Conservation (phyloP, 495 filamentous ascomycete species). For the Astrocystis sublimbata region DNA sequence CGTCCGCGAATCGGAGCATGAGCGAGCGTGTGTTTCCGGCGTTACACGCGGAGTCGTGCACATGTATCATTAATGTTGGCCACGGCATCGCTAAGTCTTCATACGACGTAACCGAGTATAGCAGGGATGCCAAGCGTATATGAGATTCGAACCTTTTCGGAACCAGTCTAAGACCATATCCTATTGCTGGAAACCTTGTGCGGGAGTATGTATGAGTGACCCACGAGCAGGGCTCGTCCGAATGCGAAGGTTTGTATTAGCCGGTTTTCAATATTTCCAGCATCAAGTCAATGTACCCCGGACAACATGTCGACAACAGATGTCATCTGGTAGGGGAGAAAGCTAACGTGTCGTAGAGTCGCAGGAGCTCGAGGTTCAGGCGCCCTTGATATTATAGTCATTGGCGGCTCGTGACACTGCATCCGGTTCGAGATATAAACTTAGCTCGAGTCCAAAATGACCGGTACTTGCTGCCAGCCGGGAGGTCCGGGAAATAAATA, state of each 20-base stretch:
- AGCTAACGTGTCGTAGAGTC: not conserved
- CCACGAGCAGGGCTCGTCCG: no score
- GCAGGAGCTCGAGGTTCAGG: not conserved
- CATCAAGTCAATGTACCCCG: no score
- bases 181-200: not conserved
- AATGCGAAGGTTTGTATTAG: not conserved
- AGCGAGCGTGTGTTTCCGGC: conserved; percentile 16
- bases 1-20: not conserved
- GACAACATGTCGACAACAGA: not conserved
- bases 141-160: not conserved
- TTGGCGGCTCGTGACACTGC: conserved; percentile 7
- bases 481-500: not conserved
- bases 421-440: conserved; percentile 1
- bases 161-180: not conserved
- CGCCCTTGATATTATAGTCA: not conserved
- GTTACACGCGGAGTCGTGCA: conserved; percentile 15
- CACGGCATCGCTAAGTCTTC: not conserved
- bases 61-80: not conserved
- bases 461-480: conserved; percentile 9
- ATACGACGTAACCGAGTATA: not conserved
- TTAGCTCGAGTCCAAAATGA: conserved; percentile 15
- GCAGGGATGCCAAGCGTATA: not conserved
- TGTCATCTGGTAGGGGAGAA: not conserved
- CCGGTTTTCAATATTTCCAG: no score
- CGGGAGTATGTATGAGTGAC: not conserved